These are phyloP conservation scores for Pterulicium gracile DNA, from an alignment of 1,284 basidiomycete genomes.

Conservation along the genomic window DNA sequence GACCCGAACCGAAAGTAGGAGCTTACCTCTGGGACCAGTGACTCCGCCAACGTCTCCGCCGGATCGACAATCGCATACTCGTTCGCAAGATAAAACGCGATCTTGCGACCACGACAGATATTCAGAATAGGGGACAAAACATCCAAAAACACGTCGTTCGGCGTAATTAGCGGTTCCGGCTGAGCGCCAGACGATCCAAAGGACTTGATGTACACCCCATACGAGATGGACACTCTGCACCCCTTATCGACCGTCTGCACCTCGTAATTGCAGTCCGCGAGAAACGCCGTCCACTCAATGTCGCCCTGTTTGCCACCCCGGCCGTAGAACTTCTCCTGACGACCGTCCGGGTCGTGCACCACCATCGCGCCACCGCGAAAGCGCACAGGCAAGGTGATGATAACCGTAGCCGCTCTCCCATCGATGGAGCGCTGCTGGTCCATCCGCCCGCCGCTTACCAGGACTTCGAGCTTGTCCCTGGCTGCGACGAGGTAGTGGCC, in stretches of 20 bases:
- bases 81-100: constrained; percentile 60
- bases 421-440: constrained; percentile 46
- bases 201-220: constrained; percentile 56
- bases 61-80: constrained; percentile 66
- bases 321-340: constrained; percentile 51
- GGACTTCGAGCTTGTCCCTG: constrained; percentile 59
- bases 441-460: constrained; percentile 49
- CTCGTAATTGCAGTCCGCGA: constrained; percentile 62
- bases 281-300: constrained; percentile 67
- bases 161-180: constrained; percentile 53
- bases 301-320: constrained; percentile 52
- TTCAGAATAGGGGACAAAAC: constrained; percentile 59
- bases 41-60: constrained; percentile 55
- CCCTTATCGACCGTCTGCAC: constrained; percentile 62
- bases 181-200: constrained; percentile 46
- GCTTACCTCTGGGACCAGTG: constrained; percentile 58
- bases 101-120: constrained; percentile 51
- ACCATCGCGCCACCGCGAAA: constrained; percentile 58
- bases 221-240: constrained; percentile 56
- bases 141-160: constrained; percentile 65
- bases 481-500: constrained; percentile 61
- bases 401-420: constrained; percentile 57
- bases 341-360: constrained; percentile 43
- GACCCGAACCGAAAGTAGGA: constrained; percentile 2
- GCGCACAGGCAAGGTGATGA: constrained; percentile 62